A percentile compares a stretch with the other conserved stretches of the same genome.
These are phyloP conservation scores for Asterella californica DNA, from an alignment of 225 moss, liverwort and hornwort species.

Conservation along the genomic window DNA sequence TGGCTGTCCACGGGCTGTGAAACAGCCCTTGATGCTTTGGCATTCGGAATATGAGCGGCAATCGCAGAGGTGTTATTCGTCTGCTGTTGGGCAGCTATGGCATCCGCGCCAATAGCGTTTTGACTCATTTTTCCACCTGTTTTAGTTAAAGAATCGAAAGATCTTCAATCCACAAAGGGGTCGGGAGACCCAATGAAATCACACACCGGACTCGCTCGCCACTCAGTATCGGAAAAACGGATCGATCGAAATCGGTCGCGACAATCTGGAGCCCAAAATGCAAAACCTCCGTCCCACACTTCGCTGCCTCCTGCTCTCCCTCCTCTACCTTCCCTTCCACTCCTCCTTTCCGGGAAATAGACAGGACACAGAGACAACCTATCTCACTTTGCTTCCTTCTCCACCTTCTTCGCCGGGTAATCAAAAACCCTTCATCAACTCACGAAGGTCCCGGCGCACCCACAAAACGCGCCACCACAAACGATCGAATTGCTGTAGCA, in stretches of 20 bases:
- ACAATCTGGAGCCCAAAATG: neutral
- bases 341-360: neutral
- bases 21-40: slow-evolving; percentile 43
- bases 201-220: neutral
- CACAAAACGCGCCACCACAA: neutral
- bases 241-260: neutral
- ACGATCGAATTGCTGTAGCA: slow-evolving; percentile 7
- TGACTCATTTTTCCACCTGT: slow-evolving; percentile 32
- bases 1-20: slow-evolving; percentile 96
- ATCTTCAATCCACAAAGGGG: neutral
- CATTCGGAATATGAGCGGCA: slow-evolving; percentile 40
- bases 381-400: neutral
- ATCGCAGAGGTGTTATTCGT: slow-evolving; percentile 44
- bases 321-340: neutral
- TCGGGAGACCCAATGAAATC: neutral
- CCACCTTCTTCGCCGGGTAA: neutral
- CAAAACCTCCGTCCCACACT: neutral
- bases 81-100: slow-evolving; percentile 48
- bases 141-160: neutral
- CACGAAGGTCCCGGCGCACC: neutral
- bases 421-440: neutral
- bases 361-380: neutral
- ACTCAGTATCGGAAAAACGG: neutral
- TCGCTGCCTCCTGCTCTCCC: neutral
- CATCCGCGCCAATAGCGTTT: slow-evolving; percentile 43